Evolutionary conservation across 2,329 filamentous ascomycete species (phyloP), one percentile per base, ranked within the genome.

Genomic region (Exophiala bonariae): DNA sequence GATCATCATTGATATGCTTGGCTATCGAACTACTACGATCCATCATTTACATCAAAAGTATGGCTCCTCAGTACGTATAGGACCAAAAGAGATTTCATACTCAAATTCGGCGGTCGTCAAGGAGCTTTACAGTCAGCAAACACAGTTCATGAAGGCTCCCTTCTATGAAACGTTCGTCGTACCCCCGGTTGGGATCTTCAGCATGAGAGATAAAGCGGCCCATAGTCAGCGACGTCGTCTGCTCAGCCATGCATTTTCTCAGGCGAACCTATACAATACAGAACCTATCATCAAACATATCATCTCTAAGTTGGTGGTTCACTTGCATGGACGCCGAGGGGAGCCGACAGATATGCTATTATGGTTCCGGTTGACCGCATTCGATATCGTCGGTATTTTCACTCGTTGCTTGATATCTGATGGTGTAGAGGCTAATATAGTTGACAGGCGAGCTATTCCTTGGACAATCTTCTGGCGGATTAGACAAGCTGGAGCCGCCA

Each of bases 1-100:
- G 13, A 22, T 36, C 10, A 16, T 44, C 5, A 16, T 36, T 20
- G 41, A 44, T n/a, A 36, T 44, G 22, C n/a, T 31, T 35, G 41
- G 41, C 3, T 14, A 35, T n/a, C 41, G 41, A 8, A 44, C 41
- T 17, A 13, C 9, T n/a, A 79, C 77, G 0, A 72, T 89, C 3
- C 76, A 82, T 53, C 73, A 66, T 1, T 80, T 80, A 2, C 81
- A 87, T 61, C 62, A 70, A 18, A 69, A 65, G 14, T 65, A 80
- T 1, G 83, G 83, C 0, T 77, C 82, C 0, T 71, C 88, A 14
- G 70, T 88, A 6, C 74, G 83, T 20, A 65, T 89, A 1, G 82
- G 75, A 0, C 85, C 85, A 0, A 73, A 71, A 17, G 85, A 89
- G 57, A 66, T 91, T 52, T 87, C 83, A 30, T 73, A 89, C 30